Conservation (phyloP, 495 filamentous ascomycete species). For the Aspergillus leporis region DNA sequence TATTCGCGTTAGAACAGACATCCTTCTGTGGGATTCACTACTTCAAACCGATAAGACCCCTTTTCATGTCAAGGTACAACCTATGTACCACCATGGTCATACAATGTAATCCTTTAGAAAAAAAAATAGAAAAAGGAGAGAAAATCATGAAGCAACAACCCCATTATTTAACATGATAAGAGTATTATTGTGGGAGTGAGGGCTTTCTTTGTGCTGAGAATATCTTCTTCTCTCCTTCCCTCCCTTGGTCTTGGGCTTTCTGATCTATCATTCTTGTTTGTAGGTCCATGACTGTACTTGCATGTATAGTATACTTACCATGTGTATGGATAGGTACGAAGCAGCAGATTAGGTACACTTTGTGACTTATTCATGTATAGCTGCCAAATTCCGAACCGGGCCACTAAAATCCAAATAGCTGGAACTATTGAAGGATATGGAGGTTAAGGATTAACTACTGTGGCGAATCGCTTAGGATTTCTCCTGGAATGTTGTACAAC, state of each 20-base stretch:
- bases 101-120: not conserved
- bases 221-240: not conserved
- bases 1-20: too few relatives aligned
- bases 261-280: not conserved
- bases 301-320: not conserved
- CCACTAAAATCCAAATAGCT: not conserved
- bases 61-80: too few relatives aligned
- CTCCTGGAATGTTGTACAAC: conserved; percentile 15
- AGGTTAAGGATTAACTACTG: not conserved
- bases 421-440: not conserved
- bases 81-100: not conserved
- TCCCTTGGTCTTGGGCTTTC: not conserved
- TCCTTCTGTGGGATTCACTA: too few relatives aligned
- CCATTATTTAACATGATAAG: not conserved
- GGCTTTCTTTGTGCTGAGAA: not conserved
- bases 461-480: conserved; percentile 9
- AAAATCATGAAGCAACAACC: conserved; percentile 8
- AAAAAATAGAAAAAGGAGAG: conserved; percentile 11
- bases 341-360: not conserved
- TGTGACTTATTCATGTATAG: not conserved
- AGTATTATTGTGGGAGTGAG: not conserved
- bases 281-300: not conserved
- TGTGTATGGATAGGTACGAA: not conserved
- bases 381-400: not conserved
- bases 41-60: too few relatives aligned